Base-by-base conservation (phyloP, 106 monocot genomes). In the Hemerocallis citrina region DNA sequence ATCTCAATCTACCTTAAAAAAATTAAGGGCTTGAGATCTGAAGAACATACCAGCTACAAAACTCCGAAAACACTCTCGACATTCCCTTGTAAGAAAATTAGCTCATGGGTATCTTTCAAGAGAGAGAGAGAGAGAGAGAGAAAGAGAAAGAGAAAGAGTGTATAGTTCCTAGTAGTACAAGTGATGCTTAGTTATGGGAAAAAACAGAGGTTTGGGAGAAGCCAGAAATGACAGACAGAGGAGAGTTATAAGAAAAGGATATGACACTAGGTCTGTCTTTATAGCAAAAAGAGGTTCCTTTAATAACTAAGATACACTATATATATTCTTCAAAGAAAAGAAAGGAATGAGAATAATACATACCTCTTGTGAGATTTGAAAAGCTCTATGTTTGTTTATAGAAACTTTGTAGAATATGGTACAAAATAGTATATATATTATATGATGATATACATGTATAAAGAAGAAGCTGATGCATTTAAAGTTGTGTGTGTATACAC, bases 101-200 rank as follows among this genome's bases (percentile, higher is more conserved):
- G 7, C 19, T 57, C 20, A 57, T 34, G 30, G 21, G 57, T 20
- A 1, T 21, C 14, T 54, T 54, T 57, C 7, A 33, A 7, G 7
- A 13, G 6, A 34, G 8, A 28, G 2, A 57, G n/a, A 6, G 17
- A 57, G 17, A 36, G 57, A 19, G 34, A 4, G 19, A 20, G n/a
- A 20, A 21, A 32, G 29, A 55, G 1, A 20, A 6, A 54, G 25
- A n/a, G 30, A 9, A 5, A 29, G 27, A 8, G 6, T 21, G 57
- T n/a, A n/a, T n/a, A n/a, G n/a, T n/a, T n/a, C n/a, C n/a, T n/a
- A n/a, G n/a, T n/a, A n/a, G n/a, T n/a, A n/a, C n/a, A n/a, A n/a
- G n/a, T 29, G 28, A 57, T 57, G 34, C 35, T 57, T 57, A 57
- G 10, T 57, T 57, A 36, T 17, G 57, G 57, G 35, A 57, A 57